Evolutionary conservation across 2,329 filamentous ascomycete genomes (phyloP).

Genomic region (Daldinia eschscholtzii): DNA sequence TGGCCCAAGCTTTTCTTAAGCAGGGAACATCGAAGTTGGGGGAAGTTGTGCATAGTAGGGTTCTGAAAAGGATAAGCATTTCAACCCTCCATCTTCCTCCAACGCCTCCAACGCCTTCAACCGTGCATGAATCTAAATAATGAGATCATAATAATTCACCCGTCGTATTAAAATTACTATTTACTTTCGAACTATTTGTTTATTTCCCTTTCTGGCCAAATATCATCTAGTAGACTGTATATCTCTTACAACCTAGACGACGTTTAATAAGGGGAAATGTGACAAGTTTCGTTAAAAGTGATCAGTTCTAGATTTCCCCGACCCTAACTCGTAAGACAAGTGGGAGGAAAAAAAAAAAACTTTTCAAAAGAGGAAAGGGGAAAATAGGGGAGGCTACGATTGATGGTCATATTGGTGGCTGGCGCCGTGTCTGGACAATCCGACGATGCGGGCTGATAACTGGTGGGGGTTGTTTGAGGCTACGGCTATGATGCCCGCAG

Average conservation of each 20-base stretch:
- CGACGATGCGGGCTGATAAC: conserved; percentile 35
- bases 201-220: conserved; percentile 35
- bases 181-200: conserved; percentile 39
- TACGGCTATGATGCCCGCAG: conserved; percentile 39
- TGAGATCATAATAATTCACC: conserved; percentile 39
- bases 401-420: conserved; percentile 25
- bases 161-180: conserved; percentile 43
- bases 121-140: conserved; percentile 39
- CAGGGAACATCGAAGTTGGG: conserved; percentile 17
- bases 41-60: neutral
- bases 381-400: conserved; percentile 28
- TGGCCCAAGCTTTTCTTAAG: conserved; percentile 24
- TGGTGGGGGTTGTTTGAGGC: conserved; percentile 43
- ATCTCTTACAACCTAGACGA: conserved; percentile 21
- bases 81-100: conserved; percentile 6
- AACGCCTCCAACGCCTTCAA: conserved; percentile 2
- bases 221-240: conserved; percentile 10
- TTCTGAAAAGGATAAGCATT: conserved; percentile 5
- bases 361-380: neutral
- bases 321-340: conserved; percentile 23
- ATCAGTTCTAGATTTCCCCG: conserved; percentile 18
- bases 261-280: conserved; percentile 32
- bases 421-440: conserved; percentile 35
- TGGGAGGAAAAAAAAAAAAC: conserved; percentile 10
- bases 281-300: conserved; percentile 33